These are phyloP conservation scores for Nematodospora anomalae DNA, from an alignment of 1,139 yeast species.

Conservation along the genomic window DNA sequence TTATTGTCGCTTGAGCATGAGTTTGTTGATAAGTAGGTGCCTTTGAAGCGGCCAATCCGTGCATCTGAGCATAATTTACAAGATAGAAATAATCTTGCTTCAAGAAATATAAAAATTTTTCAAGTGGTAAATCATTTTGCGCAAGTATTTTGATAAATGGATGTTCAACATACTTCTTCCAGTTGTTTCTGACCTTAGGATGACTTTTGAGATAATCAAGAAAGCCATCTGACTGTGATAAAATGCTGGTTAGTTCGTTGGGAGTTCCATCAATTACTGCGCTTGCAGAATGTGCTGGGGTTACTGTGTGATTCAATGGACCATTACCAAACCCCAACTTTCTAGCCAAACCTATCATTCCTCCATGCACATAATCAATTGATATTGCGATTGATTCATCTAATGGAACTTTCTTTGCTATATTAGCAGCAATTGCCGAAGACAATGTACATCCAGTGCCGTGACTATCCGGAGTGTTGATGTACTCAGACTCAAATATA, in stretches of 20 bases:
- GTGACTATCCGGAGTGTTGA: slow-evolving; percentile 62
- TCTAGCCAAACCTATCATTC: slow-evolving; percentile 41
- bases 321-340: slow-evolving; percentile 65
- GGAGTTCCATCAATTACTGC: slow-evolving; percentile 11
- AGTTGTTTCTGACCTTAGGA: slow-evolving; percentile 51
- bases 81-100: slow-evolving; percentile 75
- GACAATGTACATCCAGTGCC: slow-evolving; percentile 93
- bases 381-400: slow-evolving; percentile 53
- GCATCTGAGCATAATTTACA: slow-evolving; percentile 67
- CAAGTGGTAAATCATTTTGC: slow-evolving; percentile 47
- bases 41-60: slow-evolving; percentile 62
- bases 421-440: slow-evolving; percentile 74
- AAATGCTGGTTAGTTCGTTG: slow-evolving; percentile 1
- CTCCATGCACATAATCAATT: slow-evolving; percentile 66
- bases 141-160: slow-evolving; percentile 60
- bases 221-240: slow-evolving; percentile 7
- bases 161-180: slow-evolving; percentile 64
- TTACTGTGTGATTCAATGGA: slow-evolving; percentile 62
- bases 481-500: slow-evolving; percentile 49
- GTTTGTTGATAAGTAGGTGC: slow-evolving; percentile 58
- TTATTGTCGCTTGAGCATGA: slow-evolving; percentile 51
- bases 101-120: slow-evolving; percentile 57
- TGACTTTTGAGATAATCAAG: slow-evolving; percentile 56
- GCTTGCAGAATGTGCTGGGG: slow-evolving; percentile 18
- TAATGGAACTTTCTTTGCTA: slow-evolving; percentile 55